phyloP scores from a whole-genome alignment of 306 rosid species.

The Vigna unguiculata region DNA sequence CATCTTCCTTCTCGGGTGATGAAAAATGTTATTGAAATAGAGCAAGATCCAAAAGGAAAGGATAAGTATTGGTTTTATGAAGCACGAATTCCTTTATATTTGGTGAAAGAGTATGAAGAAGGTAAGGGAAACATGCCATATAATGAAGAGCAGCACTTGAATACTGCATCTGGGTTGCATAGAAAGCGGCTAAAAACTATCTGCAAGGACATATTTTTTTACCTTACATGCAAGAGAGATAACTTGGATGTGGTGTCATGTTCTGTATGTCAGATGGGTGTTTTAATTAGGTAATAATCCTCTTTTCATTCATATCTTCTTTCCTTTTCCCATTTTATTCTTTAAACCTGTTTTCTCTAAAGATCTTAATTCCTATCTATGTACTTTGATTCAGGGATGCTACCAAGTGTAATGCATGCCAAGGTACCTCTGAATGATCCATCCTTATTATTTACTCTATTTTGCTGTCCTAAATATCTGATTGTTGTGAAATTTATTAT shows the following conservation, averaged over 20 bases:
- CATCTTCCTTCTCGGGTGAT: conserved; percentile 93
- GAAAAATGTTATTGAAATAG: conserved; percentile 80
- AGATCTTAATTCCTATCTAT: conserved; percentile 40
- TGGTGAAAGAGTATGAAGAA: conserved; percentile 87
- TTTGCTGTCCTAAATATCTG: conserved; percentile 11
- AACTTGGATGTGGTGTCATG: conserved; percentile 68
- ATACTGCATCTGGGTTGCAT: conserved; percentile 52
- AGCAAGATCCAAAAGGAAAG: conserved; percentile 64
- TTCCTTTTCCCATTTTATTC: neutral
- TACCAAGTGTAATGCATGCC: conserved; percentile 74
- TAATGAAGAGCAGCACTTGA: conserved; percentile 55
- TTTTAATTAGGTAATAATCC: conserved; percentile 63
- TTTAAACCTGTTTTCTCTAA: conserved; percentile 16
- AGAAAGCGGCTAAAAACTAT: conserved; percentile 57
- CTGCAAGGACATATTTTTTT: conserved; percentile 71
- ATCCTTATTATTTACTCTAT: conserved; percentile 34
- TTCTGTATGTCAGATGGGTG: conserved; percentile 71
- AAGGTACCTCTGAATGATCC: conserved; percentile 63
- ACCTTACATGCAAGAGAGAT: conserved; percentile 88
- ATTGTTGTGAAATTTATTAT: conserved; percentile 26
- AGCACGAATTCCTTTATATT: conserved; percentile 78
- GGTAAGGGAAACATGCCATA: conserved; percentile 48
- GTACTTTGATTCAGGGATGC: conserved; percentile 69
- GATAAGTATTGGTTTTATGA: conserved; percentile 89
- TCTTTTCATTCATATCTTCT: conserved; percentile 8